These are phyloP conservation scores for Lactifluus volemus DNA, from an alignment of 768 basidiomycete species.

Conservation along the genomic window DNA sequence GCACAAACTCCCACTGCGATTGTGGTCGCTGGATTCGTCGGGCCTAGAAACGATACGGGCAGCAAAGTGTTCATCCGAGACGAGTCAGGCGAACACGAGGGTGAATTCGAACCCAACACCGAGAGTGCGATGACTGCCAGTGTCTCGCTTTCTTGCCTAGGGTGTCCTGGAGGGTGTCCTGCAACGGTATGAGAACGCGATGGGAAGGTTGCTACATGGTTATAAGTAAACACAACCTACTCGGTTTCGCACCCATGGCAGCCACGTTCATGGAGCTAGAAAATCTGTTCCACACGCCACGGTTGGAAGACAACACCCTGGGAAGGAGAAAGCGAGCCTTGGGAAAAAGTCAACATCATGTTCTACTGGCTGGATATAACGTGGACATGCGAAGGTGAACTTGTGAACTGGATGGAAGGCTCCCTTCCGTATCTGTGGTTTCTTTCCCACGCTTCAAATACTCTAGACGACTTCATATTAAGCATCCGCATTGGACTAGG, in stretches of 20 bases:
- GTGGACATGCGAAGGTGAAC: not conserved
- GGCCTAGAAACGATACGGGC: no score
- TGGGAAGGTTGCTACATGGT: not conserved
- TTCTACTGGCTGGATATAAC: slow-evolving; percentile 7
- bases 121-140: not conserved
- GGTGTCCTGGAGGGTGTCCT: not conserved
- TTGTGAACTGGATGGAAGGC: no score
- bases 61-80: no score
- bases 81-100: not conserved
- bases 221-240: not conserved
- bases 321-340: slow-evolving; percentile 2
- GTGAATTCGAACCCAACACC: not conserved
- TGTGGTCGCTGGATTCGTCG: not conserved
- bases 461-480: no score
- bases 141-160: not conserved
- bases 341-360: not conserved
- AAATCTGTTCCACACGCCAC: not conserved
- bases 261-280: not conserved
- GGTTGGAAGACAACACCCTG: not conserved
- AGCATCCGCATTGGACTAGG: not conserved
- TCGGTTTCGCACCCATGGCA: not conserved
- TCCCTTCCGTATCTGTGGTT: no score
- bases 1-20: not conserved
- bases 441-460: no score
- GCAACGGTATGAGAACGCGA: not conserved